A percentile compares a stretch with the other conserved stretches of the same genome.
Evolutionary conservation across 1,284 basidiomycete genomes (phyloP).

Genomic region (Cryptococcus amylolentus): DNA sequence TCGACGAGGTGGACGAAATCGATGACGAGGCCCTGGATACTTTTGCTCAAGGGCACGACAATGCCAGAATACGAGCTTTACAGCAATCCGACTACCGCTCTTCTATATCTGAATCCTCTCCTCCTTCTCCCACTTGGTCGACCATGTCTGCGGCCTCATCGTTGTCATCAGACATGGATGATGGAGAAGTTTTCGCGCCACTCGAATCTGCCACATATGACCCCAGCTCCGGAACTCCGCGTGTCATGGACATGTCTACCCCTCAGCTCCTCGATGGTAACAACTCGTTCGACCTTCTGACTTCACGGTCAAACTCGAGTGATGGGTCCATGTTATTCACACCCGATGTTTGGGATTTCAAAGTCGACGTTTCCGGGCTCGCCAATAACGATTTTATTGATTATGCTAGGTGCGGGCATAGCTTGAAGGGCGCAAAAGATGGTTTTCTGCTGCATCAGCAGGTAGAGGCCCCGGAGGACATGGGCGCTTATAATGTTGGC

Average conservation of each 20-base stretch:
- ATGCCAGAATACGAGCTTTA: not conserved
- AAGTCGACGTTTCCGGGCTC: no score
- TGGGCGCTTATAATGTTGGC: no score
- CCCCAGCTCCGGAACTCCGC: constrained; percentile 1
- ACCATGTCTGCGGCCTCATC: constrained; percentile 11
- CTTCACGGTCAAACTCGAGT: no score
- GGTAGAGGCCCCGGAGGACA: no score
- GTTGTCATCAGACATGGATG: constrained; percentile 15
- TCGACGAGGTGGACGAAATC: not conserved
- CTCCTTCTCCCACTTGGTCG: constrained; percentile 4
- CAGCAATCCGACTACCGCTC: not conserved
- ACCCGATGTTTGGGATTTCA: no score
- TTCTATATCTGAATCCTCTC: not conserved
- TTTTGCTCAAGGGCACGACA: constrained; percentile 6
- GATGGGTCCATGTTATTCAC: no score
- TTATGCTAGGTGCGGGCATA: no score
- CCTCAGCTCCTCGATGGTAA: constrained; percentile 8
- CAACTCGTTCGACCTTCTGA: constrained; percentile 8
- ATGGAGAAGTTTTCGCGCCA: constrained; percentile 16
- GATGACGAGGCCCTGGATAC: constrained; percentile 9
- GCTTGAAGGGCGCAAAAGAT: no score
- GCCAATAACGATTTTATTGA: no score
- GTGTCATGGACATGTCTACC: constrained; percentile 6
- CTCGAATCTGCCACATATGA: constrained; percentile 16
- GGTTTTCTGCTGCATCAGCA: no score